Conservation (phyloP, 306 rosid genomes). For the Quercus wislizeni region DNA sequence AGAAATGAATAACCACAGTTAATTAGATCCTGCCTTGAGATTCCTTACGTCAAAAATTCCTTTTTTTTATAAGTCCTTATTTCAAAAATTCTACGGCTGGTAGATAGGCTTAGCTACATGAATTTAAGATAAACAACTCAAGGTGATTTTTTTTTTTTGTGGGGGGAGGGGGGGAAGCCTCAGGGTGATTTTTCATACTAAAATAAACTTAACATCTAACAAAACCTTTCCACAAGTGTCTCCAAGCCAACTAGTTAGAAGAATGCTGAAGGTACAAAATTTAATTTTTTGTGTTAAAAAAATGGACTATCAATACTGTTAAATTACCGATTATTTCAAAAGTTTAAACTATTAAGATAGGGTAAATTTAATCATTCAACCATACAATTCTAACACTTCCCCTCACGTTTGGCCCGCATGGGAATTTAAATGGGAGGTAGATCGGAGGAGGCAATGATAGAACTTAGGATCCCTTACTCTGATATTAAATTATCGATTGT, state of each 20-base stretch:
- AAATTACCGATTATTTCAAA: too few relatives aligned
- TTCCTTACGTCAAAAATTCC: not conserved
- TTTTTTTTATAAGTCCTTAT: not conserved
- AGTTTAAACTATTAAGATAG: too few relatives aligned
- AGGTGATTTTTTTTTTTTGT: too few relatives aligned
- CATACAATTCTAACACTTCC: too few relatives aligned
- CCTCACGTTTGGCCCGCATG: too few relatives aligned
- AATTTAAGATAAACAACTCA: not conserved
- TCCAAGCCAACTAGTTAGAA: not conserved
- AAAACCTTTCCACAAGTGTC: not conserved
- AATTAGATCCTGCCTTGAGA: not conserved
- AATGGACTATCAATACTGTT: not conserved
- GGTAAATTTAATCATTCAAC: too few relatives aligned
- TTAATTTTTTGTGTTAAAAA: not conserved
- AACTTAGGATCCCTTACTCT: too few relatives aligned
- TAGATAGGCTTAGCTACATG: not conserved
- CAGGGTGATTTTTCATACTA: not conserved
- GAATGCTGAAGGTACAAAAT: not conserved
- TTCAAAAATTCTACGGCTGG: not conserved
- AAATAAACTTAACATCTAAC: not conserved
- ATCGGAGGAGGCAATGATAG: too few relatives aligned
- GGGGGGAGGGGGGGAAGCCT: too few relatives aligned
- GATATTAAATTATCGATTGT: too few relatives aligned
- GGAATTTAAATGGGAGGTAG: too few relatives aligned
- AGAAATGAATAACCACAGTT: not conserved